Conservation (phyloP, 2,329 filamentous ascomycete species). For the Graphilbum fragrans region DNA sequence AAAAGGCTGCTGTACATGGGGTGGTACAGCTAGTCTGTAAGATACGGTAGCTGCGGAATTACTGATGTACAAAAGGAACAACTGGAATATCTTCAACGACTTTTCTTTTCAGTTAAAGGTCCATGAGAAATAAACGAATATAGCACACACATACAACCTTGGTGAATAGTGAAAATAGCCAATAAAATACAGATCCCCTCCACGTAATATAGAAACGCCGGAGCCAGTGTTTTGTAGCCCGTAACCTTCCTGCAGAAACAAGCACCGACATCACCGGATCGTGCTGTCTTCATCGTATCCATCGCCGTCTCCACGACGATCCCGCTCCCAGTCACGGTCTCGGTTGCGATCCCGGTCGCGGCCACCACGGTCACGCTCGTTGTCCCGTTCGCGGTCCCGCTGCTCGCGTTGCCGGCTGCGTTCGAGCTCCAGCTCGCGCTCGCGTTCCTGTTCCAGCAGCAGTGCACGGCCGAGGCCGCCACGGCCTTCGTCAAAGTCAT, state of each 20-base stretch:
- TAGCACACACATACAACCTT: too few species aligned
- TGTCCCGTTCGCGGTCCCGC: constrained; percentile 6
- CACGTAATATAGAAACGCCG: background rate
- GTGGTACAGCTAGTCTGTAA: too few species aligned
- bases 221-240: background rate
- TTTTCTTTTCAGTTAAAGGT: too few species aligned
- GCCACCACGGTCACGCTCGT: background rate
- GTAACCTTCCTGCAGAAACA: background rate
- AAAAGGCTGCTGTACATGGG: too few species aligned
- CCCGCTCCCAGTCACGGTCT: constrained; percentile 2
- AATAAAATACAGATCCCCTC: too few species aligned
- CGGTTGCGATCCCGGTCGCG: background rate
- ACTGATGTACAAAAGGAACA: too few species aligned
- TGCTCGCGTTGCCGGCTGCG: constrained; percentile 27
- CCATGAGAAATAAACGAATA: too few species aligned
- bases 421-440: constrained; percentile 34
- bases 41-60: too few species aligned
- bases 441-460: constrained; percentile 33
- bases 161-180: too few species aligned
- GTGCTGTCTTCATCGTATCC: constrained; percentile 38
- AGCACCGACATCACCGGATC: constrained; percentile 28
- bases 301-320: background rate
- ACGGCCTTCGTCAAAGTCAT: constrained; percentile 91
- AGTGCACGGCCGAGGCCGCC: constrained; percentile 78
- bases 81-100: too few species aligned